Base-by-base conservation (phyloP, 140 eudicot species). In the Flaveria floridana region DNA sequence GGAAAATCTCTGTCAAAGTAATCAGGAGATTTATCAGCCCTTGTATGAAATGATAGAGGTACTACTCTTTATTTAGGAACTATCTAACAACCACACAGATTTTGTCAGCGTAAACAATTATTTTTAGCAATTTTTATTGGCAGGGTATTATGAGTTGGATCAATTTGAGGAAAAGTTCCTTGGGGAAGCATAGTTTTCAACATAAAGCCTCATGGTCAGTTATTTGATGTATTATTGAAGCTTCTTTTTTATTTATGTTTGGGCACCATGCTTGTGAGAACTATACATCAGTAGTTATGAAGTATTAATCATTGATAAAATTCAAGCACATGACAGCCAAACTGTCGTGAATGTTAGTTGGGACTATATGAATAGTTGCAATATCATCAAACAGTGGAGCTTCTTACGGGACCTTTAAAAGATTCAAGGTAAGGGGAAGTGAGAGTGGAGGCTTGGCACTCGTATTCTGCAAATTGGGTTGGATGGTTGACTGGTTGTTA, bases 21-120 rank as follows among this genome's bases (percentile, higher is more conserved):
- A 85, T 62, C 76, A 68, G 71, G 68, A 63, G 85, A 87, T 81
- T 63, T 94, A 90, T 77, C 87, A 79, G 78, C 99, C 99, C 63
- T 78, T 94, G 74, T 61, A 67, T 73, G 97, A 90, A 77, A 94
- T 85, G 91, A 83, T 83, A 25, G 89, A 90, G 96, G 99, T 88
- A 81, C 39, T 53, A 64, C 34, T 76, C 5, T 52, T 20, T 55
- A 48, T 51, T 58, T 75, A 61, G 16, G n/a, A 56, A 12, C 37
- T 16, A 73, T 57, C 16, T 1, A 11, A 42, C 53, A 26, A 12
- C 68, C 65, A 65, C 72, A 47, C 57, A 73, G 11, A 64, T 46
- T 56, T 53, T 80, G 25, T 18, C 78, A 68, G 58, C 34, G 19
- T 18, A 53, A 16, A 52, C n/a, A 56, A 69, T 16, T 68, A 14